phyloP scores from a whole-genome alignment of 2,329 filamentous ascomycete genomes.

The Curvularia hawaiiensis region DNA sequence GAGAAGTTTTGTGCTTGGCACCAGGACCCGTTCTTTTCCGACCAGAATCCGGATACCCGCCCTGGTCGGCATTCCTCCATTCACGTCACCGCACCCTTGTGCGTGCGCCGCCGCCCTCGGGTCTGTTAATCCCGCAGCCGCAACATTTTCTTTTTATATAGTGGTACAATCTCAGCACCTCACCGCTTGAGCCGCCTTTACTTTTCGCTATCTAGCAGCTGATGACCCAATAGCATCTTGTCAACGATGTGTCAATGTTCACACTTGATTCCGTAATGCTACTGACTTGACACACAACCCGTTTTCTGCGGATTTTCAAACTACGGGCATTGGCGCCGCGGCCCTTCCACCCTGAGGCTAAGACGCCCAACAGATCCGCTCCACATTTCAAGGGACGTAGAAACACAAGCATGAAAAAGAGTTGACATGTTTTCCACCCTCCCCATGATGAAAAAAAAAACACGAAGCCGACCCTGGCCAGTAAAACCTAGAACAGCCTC shows the following conservation, averaged over 20 bases:
- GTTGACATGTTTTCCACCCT: not conserved
- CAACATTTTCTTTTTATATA: not conserved
- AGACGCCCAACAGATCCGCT: not conserved
- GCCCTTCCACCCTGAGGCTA: not conserved
- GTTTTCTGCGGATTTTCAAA: not conserved
- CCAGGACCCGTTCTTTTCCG: conserved; percentile 20
- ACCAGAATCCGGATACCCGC: conserved; percentile 19
- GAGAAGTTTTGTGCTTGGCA: conserved; percentile 29
- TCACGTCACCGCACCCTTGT: conserved; percentile 17
- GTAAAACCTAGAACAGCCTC: not conserved
- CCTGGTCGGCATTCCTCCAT: conserved; percentile 19
- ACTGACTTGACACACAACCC: not conserved
- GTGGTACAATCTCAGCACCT: not conserved
- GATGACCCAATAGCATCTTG: not conserved
- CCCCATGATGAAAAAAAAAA: not conserved
- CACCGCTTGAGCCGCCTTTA: not conserved
- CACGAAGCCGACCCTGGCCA: not conserved
- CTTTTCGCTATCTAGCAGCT: not conserved
- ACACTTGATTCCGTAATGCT: not conserved
- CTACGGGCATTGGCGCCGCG: not conserved
- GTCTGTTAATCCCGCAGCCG: conserved; percentile 17
- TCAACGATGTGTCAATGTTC: not conserved
- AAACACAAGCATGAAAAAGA: not conserved
- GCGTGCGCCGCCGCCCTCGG: conserved; percentile 11
- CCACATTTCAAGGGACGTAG: not conserved